A percentile compares a stretch with the other conserved stretches of the same genome.
Evolutionary conservation across 148 eudicot species (phyloP).

Genomic region (Nyssa sinensis): DNA sequence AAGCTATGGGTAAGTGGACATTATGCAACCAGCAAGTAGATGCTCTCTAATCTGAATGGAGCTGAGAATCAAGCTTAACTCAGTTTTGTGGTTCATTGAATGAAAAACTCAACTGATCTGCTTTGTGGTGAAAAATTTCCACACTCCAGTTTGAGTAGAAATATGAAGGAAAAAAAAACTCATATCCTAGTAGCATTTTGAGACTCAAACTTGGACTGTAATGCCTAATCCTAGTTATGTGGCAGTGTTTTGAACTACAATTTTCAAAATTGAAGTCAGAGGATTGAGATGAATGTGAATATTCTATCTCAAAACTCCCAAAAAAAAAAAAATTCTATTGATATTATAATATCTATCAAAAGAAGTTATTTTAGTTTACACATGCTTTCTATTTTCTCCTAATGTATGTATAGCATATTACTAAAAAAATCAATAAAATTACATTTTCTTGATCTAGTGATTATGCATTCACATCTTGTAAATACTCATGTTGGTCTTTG

Average conservation of each 20-base stretch:
- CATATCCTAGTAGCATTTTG: not conserved
- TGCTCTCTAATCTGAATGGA: not conserved
- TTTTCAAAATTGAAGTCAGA: not conserved
- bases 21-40: too few relatives aligned
- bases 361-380: not conserved
- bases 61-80: too few relatives aligned
- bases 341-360: not conserved
- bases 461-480: not conserved
- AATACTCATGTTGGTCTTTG: not conserved
- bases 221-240: not conserved
- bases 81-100: not conserved
- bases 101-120: not conserved
- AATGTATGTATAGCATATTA: not conserved
- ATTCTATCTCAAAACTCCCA: not conserved
- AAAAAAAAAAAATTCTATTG: not conserved
- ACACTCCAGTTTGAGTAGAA: not conserved
- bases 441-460: not conserved
- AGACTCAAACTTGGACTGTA: not conserved
- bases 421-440: not conserved
- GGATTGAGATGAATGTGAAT: not conserved
- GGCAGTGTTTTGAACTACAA: not conserved
- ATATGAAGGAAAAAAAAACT: too few relatives aligned
- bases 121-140: not conserved
- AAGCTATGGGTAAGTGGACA: too few relatives aligned
- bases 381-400: not conserved